Evolutionary conservation across 2,329 filamentous ascomycete genomes (phyloP).

Genomic region (Gliomastix tumulicola): DNA sequence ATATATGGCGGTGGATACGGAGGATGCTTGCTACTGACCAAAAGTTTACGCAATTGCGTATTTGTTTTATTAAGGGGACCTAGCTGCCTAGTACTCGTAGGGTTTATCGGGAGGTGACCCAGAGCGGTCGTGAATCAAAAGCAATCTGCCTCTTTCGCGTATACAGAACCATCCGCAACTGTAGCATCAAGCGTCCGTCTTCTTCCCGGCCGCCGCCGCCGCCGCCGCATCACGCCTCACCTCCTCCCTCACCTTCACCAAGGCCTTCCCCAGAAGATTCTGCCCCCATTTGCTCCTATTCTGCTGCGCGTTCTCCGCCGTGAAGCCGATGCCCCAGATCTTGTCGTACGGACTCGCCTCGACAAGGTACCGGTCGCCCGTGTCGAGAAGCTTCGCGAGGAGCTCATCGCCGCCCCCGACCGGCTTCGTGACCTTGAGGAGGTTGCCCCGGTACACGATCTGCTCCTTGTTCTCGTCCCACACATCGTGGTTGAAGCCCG

Average conservation of each 20-base stretch:
- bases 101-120: too few species aligned
- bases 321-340: conserved; percentile 24
- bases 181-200: too few species aligned
- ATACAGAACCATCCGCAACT: too few species aligned
- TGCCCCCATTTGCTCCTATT: conserved; percentile 13
- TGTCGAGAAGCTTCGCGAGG: conserved; percentile 17
- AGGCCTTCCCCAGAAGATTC: conserved; percentile 19
- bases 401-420: conserved; percentile 16
- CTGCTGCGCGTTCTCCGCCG: conserved; percentile 13
- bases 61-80: too few species aligned
- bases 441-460: conserved; percentile 52
- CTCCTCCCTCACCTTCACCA: conserved; percentile 39
- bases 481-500: conserved; percentile 37
- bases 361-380: conserved; percentile 17
- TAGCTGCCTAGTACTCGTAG: too few species aligned
- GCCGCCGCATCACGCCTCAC: conserved; percentile 34
- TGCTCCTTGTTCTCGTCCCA: conserved; percentile 45
- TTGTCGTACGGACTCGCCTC: conserved; percentile 20
- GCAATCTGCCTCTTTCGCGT: too few species aligned
- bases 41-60: too few species aligned
- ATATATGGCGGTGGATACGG: too few species aligned
- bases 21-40: too few species aligned
- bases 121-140: too few species aligned
- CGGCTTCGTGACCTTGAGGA: conserved; percentile 50
- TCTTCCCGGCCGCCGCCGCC: too few species aligned